Percentiles rank a stretch among this genome's conserved stretches.
Conservation (phyloP, 768 basidiomycete genomes). For the Boletus rex-veris region DNA sequence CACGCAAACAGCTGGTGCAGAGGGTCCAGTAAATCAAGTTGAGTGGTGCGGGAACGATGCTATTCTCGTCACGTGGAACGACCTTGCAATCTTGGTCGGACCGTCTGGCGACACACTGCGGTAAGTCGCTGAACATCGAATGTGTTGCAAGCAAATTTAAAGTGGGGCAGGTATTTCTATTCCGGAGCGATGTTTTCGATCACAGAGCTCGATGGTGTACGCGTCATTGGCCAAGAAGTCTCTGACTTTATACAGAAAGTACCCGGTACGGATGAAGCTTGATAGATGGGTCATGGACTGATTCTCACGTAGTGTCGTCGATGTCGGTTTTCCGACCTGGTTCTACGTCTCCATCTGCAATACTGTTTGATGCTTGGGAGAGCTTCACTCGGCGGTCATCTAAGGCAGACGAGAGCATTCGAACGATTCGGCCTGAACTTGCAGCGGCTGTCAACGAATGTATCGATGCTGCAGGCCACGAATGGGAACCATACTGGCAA, state of each 20-base stretch:
- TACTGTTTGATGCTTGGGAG: slow-evolving; percentile 90
- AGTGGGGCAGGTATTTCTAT: slow-evolving; percentile 68
- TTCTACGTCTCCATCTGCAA: slow-evolving; percentile 87
- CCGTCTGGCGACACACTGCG: slow-evolving; percentile 84
- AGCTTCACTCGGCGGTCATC: slow-evolving; percentile 81
- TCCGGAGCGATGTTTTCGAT: slow-evolving; percentile 70
- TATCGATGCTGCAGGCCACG: slow-evolving; percentile 88
- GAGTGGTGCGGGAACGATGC: slow-evolving; percentile 98
- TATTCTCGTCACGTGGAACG: slow-evolving; percentile 81
- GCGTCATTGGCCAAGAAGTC: slow-evolving; percentile 73
- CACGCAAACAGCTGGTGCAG: slow-evolving; percentile 52
- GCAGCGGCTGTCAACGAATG: slow-evolving; percentile 86
- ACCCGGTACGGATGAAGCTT: slow-evolving; percentile 52
- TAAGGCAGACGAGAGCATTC: slow-evolving; percentile 90
- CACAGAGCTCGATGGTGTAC: slow-evolving; percentile 86
- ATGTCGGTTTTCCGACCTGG: slow-evolving; percentile 88
- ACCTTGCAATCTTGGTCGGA: slow-evolving; percentile 79
- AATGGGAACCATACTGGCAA: slow-evolving; percentile 92
- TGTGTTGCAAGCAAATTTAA: slow-evolving; percentile 6
- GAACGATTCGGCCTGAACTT: slow-evolving; percentile 82
- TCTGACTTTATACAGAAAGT: slow-evolving; percentile 95
- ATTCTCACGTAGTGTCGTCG: slow-evolving; percentile 56
- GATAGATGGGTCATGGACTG: background rate
- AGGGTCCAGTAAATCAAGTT: slow-evolving; percentile 63
- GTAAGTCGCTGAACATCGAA: slow-evolving; percentile 43